phyloP scores from a whole-genome alignment of 2,329 filamentous ascomycete genomes.

The Ustilaginoidea virens region DNA sequence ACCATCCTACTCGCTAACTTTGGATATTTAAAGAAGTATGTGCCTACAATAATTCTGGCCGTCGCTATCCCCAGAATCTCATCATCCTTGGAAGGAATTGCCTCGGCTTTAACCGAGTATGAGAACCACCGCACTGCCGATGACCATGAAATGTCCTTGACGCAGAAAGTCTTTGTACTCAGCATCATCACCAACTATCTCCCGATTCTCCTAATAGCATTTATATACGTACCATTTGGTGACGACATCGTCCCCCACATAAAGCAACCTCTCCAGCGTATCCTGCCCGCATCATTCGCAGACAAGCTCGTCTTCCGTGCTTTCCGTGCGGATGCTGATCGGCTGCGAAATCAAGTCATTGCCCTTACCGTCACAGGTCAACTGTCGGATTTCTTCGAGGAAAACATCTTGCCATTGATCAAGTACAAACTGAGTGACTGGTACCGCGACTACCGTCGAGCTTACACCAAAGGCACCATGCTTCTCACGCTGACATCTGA shows the following conservation, averaged over 20 bases:
- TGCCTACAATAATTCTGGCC: slow-evolving; percentile 57
- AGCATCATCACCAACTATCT: slow-evolving; percentile 73
- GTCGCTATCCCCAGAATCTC: slow-evolving; percentile 50
- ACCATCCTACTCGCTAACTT: too few relatives aligned
- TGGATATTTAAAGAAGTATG: slow-evolving; percentile 37
- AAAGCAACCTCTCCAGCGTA: slow-evolving; percentile 39
- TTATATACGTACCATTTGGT: slow-evolving; percentile 66
- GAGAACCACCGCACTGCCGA: slow-evolving; percentile 65
- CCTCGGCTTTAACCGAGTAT: slow-evolving; percentile 47
- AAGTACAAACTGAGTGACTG: slow-evolving; percentile 40
- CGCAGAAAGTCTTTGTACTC: slow-evolving; percentile 60
- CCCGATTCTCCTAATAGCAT: slow-evolving; percentile 60
- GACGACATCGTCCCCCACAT: slow-evolving; percentile 51
- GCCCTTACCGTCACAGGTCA: slow-evolving; percentile 62
- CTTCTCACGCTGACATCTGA: slow-evolving; percentile 36
- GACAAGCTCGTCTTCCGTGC: slow-evolving; percentile 34
- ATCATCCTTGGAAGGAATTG: slow-evolving; percentile 44
- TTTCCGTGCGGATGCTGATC: slow-evolving; percentile 50
- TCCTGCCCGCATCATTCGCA: slow-evolving; percentile 26
- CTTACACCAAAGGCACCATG: slow-evolving; percentile 21
- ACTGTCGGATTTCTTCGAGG: slow-evolving; percentile 55
- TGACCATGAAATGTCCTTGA: slow-evolving; percentile 51
- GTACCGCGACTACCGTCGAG: slow-evolving; percentile 25
- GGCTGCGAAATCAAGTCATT: slow-evolving; percentile 57
- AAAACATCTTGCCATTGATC: slow-evolving; percentile 53